Evolutionary conservation across 108 stramenopile species (phyloP), one percentile per base, ranked within the genome.

Genomic region (Cyclostephanos invisitatus): DNA sequence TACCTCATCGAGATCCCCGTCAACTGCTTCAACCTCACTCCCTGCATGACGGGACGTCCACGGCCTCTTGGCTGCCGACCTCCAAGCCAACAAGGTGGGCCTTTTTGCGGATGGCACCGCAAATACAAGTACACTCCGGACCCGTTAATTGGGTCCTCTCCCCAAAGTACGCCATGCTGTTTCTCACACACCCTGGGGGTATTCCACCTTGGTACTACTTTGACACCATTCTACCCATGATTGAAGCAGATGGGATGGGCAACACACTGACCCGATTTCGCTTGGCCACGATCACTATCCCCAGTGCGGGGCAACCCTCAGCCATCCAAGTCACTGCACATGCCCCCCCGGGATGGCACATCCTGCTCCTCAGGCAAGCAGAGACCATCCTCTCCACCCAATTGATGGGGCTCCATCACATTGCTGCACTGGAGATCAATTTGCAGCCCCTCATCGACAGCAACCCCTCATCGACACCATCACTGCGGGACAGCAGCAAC

Each of bases 401-500:
- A 3, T 32, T 15, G 8, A 62, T 62, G 2, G 38, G 51, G 22
- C 35, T 38, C 5, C 47, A 59, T 28, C 57, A 37, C 58, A 32
- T 70, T n/a, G 57, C 58, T 2, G 40, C 44, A 42, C 37, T 40
- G 32, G 57, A 62, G 29, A 32, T 29, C 25, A 62, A 72, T 36
- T 17, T 49, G 2, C 44, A 47, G 29, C 9, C 62, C 11, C 10
- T 37, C 10, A 61, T 40, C 21, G 37, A 48, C 12, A 58, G n/a
- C n/a, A 47, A 47, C 9, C 62, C 11, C 10, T 37, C 10, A 61
- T 40, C 21, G 37, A 48, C 12, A 58, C 44, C 7, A 22, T 37
- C n/a, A 0, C 62, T 5, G 61, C 49, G 20, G 8, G 8, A n/a
- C 70, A 72, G 22, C 60, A 72, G n/a, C 70, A 72, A 21, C 40